A percentile compares a stretch with the other conserved stretches of the same genome.
phyloP scores from a whole-genome alignment of 1,284 basidiomycete species.

The Flammula alnicola region DNA sequence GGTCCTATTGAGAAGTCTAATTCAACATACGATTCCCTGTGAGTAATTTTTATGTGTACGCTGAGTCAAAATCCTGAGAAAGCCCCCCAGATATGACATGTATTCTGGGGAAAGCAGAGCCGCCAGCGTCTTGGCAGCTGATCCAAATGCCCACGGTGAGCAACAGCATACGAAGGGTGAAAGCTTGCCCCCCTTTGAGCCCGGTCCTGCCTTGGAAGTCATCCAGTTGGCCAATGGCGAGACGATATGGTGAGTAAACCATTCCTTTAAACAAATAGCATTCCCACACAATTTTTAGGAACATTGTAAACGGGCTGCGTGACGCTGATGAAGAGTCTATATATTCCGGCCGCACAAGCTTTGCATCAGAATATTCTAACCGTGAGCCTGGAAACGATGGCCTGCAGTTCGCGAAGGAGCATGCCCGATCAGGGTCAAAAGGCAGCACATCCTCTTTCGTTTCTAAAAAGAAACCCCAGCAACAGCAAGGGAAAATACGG shows the following conservation, averaged over 20 bases:
- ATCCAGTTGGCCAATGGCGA: constrained; percentile 82
- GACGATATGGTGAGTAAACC: constrained; percentile 70
- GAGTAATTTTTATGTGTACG: constrained; percentile 38
- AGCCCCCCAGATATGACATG: constrained; percentile 71
- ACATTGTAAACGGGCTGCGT: constrained; percentile 80
- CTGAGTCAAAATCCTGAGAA: constrained; percentile 20
- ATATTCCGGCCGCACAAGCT: constrained; percentile 69
- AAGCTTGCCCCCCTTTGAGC: constrained; percentile 40
- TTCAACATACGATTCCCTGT: constrained; percentile 78
- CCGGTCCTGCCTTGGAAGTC: constrained; percentile 71
- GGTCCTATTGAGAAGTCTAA: constrained; percentile 60
- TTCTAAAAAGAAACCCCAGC: constrained; percentile 58
- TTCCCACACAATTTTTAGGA: constrained; percentile 49
- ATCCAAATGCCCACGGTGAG: constrained; percentile 30
- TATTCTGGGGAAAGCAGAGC: constrained; percentile 63
- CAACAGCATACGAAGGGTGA: constrained; percentile 25
- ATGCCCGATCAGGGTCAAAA: constrained; percentile 66
- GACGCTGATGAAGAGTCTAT: constrained; percentile 75
- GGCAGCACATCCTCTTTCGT: constrained; percentile 66
- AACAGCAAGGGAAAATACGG: constrained; percentile 52
- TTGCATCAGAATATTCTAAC: constrained; percentile 73
- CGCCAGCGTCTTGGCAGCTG: constrained; percentile 33
- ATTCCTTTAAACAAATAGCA: constrained; percentile 25
- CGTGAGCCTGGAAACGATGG: constrained; percentile 57
- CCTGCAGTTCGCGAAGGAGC: constrained; percentile 76